Conservation (phyloP, 2,329 filamentous ascomycete species). For the Boeremia exigua region DNA sequence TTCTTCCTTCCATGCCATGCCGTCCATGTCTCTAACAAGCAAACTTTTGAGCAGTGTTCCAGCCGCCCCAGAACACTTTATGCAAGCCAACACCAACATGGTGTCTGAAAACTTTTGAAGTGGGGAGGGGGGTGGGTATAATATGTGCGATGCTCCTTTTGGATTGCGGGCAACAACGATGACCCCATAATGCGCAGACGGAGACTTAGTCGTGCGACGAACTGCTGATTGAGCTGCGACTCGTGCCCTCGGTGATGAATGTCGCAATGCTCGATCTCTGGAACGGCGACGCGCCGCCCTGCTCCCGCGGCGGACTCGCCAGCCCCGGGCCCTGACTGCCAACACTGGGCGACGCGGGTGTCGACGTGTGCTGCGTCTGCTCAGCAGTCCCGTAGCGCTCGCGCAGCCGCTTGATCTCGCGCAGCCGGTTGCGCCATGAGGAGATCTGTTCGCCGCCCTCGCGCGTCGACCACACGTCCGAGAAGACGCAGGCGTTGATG, state of each 20-base stretch:
- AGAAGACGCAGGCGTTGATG: conserved; percentile 92
- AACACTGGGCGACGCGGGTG: conserved; percentile 30
- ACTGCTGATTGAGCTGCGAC: conserved; percentile 46
- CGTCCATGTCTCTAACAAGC: not conserved
- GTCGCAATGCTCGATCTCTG: conserved; percentile 46
- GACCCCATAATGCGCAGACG: too few species aligned
- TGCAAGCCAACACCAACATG: conserved; percentile 1
- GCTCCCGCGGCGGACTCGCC: conserved; percentile 39
- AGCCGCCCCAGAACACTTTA: conserved; percentile 10
- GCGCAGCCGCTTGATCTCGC: conserved; percentile 82
- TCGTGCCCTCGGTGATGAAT: conserved; percentile 46
- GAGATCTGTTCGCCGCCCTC: conserved; percentile 83
- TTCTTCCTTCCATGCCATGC: not conserved
- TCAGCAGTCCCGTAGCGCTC: conserved; percentile 57
- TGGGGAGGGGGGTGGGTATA: conserved; percentile 14
- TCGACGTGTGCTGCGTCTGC: conserved; percentile 20
- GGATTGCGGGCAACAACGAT: too few species aligned
- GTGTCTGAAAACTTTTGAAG: conserved; percentile 17
- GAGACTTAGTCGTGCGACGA: conserved; percentile 46
- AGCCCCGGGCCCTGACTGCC: conserved; percentile 26
- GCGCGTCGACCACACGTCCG: conserved; percentile 82
- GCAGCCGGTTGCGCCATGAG: conserved; percentile 85
- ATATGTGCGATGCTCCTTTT: too few species aligned
- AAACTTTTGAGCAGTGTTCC: conserved; percentile 6
- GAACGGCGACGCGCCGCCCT: conserved; percentile 36